Conservation (phyloP, 2,329 filamentous ascomycete genomes). For the Pestalotiopsis fici region DNA sequence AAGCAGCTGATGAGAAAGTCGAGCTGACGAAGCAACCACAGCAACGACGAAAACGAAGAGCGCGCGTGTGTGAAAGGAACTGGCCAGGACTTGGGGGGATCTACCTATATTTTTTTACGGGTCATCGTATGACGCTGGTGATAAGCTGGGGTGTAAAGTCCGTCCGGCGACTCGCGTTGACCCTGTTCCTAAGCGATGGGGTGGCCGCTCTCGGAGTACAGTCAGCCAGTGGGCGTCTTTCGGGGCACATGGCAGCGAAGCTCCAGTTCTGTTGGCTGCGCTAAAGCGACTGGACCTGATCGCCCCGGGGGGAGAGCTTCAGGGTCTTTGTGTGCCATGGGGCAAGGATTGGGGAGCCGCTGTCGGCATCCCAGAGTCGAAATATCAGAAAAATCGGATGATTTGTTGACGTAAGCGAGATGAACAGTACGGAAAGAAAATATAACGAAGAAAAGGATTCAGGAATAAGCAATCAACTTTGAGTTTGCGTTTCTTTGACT, state of each 20-base stretch:
- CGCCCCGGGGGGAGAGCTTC: not conserved
- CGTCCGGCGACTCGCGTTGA: not conserved
- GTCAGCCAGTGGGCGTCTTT: not conserved
- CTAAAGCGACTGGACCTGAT: not conserved
- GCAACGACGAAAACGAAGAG: not conserved
- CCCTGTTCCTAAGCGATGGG: not conserved
- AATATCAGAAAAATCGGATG: not conserved
- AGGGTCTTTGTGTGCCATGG: not conserved
- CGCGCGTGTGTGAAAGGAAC: not conserved
- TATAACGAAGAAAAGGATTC: not conserved
- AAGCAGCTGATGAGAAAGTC: not conserved
- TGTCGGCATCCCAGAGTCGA: not conserved
- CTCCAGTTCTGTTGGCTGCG: not conserved
- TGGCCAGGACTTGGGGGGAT: not conserved
- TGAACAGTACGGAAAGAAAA: not conserved
- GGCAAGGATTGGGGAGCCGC: not conserved
- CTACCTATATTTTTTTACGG: not conserved
- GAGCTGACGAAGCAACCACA: not conserved
- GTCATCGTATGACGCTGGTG: constrained; percentile 6
- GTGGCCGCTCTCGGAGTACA: not conserved
- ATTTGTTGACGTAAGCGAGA: not conserved
- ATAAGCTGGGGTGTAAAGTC: not conserved
- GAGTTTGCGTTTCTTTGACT: not conserved
- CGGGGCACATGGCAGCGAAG: not conserved
- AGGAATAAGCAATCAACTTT: not conserved